Percentiles rank a stretch among this genome's conserved stretches.
Evolutionary conservation across 2,329 filamentous ascomycete species (phyloP).

Genomic region (Beauveria sp.): DNA sequence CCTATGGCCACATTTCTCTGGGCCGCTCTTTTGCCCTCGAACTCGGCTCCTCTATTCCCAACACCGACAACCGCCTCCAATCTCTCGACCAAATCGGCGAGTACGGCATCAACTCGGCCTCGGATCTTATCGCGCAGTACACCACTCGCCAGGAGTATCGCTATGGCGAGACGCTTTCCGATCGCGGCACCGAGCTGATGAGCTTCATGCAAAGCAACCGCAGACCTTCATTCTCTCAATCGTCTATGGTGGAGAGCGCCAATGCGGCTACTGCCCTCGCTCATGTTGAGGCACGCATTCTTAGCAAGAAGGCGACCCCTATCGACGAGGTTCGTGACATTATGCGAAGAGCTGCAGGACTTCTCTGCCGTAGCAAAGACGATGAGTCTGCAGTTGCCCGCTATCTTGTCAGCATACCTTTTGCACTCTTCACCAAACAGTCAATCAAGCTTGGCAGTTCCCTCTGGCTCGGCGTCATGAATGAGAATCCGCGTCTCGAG

Average conservation of each 20-base stretch:
- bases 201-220: conserved; percentile 50
- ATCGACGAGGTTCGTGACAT: conserved; percentile 72
- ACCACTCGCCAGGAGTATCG: conserved; percentile 94
- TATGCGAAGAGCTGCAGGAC: conserved; percentile 73
- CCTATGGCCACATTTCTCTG: conserved; percentile 84
- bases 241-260: conserved; percentile 45
- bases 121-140: conserved; percentile 94
- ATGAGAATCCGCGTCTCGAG: conserved; percentile 87
- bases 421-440: conserved; percentile 86
- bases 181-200: conserved; percentile 59
- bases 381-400: conserved; percentile 75
- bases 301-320: conserved; percentile 60
- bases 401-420: conserved; percentile 86
- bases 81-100: conserved; percentile 71
- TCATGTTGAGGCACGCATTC: conserved; percentile 64
- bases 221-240: conserved; percentile 43
- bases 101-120: conserved; percentile 78
- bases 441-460: conserved; percentile 94
- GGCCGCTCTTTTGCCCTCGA: conserved; percentile 92
- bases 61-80: conserved; percentile 75
- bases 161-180: conserved; percentile 68
- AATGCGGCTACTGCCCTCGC: conserved; percentile 60
- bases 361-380: conserved; percentile 70
- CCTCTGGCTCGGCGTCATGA: conserved; percentile 92
- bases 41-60: conserved; percentile 79